phyloP scores from a whole-genome alignment of 305 asterid genomes.

The Coffea humblotiana region DNA sequence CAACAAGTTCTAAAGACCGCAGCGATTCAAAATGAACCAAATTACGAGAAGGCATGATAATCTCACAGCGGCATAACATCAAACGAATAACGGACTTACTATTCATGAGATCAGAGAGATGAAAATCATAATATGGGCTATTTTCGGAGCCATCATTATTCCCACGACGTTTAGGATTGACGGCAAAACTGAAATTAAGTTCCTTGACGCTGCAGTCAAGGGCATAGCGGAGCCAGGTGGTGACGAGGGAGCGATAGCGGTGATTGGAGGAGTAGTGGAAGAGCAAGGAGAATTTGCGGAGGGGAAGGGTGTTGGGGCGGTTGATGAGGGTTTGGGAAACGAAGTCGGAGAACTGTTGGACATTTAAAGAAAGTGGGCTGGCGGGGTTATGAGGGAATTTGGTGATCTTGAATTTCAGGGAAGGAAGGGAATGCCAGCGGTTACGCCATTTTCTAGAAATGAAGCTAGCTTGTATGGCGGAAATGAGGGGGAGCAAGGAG shows the following conservation, averaged over 20 bases:
- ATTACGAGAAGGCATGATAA: background rate
- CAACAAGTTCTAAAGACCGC: background rate
- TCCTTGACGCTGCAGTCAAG: background rate
- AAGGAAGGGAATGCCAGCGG: background rate
- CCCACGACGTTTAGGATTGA: background rate
- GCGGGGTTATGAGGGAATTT: background rate
- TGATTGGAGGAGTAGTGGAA: background rate
- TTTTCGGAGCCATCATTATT: background rate
- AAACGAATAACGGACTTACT: background rate
- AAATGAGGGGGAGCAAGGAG: background rate
- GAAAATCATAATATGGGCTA: background rate
- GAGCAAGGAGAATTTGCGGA: background rate
- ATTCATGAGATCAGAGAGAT: background rate
- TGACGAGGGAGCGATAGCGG: constrained; percentile 7
- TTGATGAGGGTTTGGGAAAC: constrained; percentile 6
- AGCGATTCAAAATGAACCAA: background rate
- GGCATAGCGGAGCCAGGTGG: constrained; percentile 6
- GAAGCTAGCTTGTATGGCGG: background rate
- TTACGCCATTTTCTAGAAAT: too few relatives aligned
- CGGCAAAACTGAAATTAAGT: background rate
- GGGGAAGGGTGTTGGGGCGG: constrained; percentile 1
- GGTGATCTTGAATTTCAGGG: background rate
- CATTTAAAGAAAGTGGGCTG: background rate
- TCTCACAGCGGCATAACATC: background rate
- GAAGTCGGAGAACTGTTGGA: background rate